Evolutionary conservation across 176 grass and related monocot species (phyloP), one percentile per base, ranked within the genome.

Genomic region (Triticum turgidum): DNA sequence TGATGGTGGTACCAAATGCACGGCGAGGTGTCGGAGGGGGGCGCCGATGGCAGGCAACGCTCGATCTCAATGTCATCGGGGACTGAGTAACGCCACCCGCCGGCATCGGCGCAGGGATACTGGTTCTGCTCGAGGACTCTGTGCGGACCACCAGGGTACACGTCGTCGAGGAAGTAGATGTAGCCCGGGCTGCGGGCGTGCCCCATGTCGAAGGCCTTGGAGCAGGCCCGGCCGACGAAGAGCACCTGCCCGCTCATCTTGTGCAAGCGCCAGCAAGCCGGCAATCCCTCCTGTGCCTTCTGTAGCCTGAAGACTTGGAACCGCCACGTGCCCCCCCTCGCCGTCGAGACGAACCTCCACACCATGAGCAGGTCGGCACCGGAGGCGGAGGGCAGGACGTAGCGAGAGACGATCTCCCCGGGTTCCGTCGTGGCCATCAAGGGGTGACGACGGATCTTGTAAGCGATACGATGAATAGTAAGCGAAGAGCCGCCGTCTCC

Each of bases 141-240:
- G 21, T 35, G 5, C 1, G 34, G 17, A 13, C 68, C 9, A 5
- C 76, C 4, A 44, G 22, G 2, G 47, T 25, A 42, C 37, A 72
- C 37, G 11, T 86, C 84, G 35, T 86, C 76, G 75, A 86, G 21
- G 63, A 86, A 86, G 34, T 86, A 79, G 84, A 73, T 25, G 70
- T 22, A 73, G 11, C 49, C 65, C 24, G 22, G 73, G 33, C 21
- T 38, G 39, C 7, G 2, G 9, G 8, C 4, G 1, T 10, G 17
- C 39, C 76, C 84, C 0, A 35, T 80, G 13, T 15, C 2, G 24
- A 80, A 17, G 51, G 84, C 76, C 65, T 20, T 61, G 35, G 84
- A 86, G 76, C 84, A 80, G 25, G 76, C 65, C 22, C 84, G 65
- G 5, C 84, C 84, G 7, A 80, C 37, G 52, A 80, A 86, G 76